Evolutionary conservation across 2,329 filamentous ascomycete genomes (phyloP), one percentile per base, ranked within the genome.

Genomic region (Colletotrichum sp.): DNA sequence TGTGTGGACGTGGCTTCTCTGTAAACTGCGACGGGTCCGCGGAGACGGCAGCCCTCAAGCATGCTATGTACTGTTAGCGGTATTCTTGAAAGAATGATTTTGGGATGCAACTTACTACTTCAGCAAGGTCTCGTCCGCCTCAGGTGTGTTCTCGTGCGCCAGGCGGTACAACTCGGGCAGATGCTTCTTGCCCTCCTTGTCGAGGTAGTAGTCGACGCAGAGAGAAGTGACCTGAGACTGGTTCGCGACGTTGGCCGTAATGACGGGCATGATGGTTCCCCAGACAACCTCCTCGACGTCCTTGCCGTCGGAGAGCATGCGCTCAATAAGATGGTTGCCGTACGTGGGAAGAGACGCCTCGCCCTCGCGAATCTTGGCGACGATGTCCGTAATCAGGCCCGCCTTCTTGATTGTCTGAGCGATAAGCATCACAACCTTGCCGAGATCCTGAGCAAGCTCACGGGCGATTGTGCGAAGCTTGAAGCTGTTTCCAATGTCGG

Each of bases 141-240:
- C 88, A 8, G 83, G 77, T 5, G 86, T 89, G 71, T 90, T 82
- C 61, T 87, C 79, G 64, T 87, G 85, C 38, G 91, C 87, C 8
- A 92, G 84, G 16, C 84, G 83, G 77, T 89, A 86, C 77, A 93
- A 88, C 67, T 89, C 87, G 0, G 88, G 83, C 3, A 92, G 83
- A 77, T 92, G 85, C 38, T 84, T 72, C 77, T 84, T 83, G 79
- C 89, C 87, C 74, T 89, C 83, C 74, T 88, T 82, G 66, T 85
- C 85, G 12, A 93, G 85, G 80, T 91, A 93, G 82, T 89, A 93
- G 78, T 93, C 91, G 65, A 93, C 82, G 52, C 90, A 85, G 81
- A 92, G 89, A 2, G 88, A 86, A 78, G 92, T 90, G 75, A 91
- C 83, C 78, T 91, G 88, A 10, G 88, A 88, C 81, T 93, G 91